These are phyloP conservation scores for Plasmodium ovale DNA, from an alignment of 169 alveolate genomes.

Conservation along the genomic window DNA sequence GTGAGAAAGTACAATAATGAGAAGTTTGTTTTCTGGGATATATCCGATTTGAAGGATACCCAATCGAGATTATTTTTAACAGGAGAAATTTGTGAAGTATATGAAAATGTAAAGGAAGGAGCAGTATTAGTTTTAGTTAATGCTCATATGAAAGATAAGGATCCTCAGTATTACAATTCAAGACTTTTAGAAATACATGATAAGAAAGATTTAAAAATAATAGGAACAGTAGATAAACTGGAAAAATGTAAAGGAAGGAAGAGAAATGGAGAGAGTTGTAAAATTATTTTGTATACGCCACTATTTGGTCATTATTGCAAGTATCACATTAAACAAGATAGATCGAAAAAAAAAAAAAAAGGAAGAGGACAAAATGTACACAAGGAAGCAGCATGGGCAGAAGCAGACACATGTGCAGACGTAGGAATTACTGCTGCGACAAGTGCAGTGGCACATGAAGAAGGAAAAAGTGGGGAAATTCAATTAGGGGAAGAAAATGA, in stretches of 20 bases:
- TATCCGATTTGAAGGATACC: conserved; percentile 64
- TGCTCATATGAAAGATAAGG: conserved; percentile 48
- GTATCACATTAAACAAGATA: conserved; percentile 54
- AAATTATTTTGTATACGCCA: conserved; percentile 45
- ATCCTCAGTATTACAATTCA: conserved; percentile 57
- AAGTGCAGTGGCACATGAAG: no score
- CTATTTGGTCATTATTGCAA: conserved; percentile 50
- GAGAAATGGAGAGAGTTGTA: conserved; percentile 32
- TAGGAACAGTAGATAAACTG: conserved; percentile 37
- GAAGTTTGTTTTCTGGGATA: conserved; percentile 68
- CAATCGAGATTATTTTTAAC: conserved; percentile 50
- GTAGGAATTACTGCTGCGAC: neutral
- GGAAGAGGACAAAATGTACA: neutral
- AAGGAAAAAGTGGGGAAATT: no score
- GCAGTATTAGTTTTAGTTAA: conserved; percentile 45
- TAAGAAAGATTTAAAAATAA: conserved; percentile 8
- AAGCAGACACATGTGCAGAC: neutral
- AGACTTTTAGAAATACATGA: conserved; percentile 25
- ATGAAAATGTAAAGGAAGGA: conserved; percentile 60
- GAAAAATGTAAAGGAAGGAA: conserved; percentile 67
- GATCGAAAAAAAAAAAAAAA: conserved; percentile 28
- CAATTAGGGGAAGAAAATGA: conserved; percentile 7
- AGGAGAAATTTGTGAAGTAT: conserved; percentile 65
- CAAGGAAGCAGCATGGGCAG: neutral
- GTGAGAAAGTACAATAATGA: conserved; percentile 48